Percentiles rank a stretch among this genome's conserved stretches.
Evolutionary conservation across 352 stramenopile genomes (phyloP).

Genomic region (Phytopythium mirpurense): DNA sequence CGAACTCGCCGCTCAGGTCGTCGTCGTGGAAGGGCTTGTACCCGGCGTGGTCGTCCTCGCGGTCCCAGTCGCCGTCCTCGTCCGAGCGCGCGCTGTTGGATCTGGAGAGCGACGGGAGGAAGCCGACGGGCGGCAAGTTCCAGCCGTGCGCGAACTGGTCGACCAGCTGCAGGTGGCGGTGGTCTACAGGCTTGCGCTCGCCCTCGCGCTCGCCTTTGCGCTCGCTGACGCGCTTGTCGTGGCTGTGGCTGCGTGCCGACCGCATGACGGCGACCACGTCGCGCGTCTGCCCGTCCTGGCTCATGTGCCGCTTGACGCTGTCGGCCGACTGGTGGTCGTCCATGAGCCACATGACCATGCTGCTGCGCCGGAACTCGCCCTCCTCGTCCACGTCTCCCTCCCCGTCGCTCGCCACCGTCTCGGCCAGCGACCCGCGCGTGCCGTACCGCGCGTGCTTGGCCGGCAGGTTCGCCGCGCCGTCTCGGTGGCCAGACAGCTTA

Average conservation of each 20-base stretch:
- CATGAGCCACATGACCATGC: constrained; percentile 32
- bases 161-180: not conserved
- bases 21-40: constrained; percentile 9
- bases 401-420: constrained; percentile 30
- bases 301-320: constrained; percentile 25
- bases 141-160: constrained; percentile 1
- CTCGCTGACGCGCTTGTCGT: constrained; percentile 1
- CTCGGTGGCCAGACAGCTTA: not conserved
- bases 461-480: constrained; percentile 1
- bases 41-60: not conserved
- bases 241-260: constrained; percentile 1
- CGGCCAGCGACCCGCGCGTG: constrained; percentile 24
- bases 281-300: constrained; percentile 11
- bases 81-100: not conserved
- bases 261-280: constrained; percentile 5
- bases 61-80: not conserved
- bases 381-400: constrained; percentile 35
- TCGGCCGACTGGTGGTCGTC: constrained; percentile 30
- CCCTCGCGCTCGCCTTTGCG: too few species aligned
- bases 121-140: constrained; percentile 5
- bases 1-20: not conserved
- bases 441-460: constrained; percentile 9
- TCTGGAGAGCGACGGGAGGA: not conserved
- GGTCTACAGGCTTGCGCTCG: not conserved
- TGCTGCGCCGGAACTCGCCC: constrained; percentile 20